Evolutionary conservation across 176 grass and related monocot genomes (phyloP).

Genomic region (Musa acuminata): DNA sequence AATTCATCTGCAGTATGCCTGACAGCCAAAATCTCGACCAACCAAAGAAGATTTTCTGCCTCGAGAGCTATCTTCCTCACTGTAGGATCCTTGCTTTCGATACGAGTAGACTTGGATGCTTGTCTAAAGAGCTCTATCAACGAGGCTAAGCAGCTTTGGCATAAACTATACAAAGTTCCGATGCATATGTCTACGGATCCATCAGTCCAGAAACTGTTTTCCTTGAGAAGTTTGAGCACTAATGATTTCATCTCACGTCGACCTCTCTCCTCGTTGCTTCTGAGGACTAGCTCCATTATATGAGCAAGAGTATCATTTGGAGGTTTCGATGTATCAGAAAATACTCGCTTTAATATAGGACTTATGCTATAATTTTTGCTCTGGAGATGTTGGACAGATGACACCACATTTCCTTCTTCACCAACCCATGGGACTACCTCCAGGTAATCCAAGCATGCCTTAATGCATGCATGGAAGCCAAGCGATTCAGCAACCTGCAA

Average conservation of each 20-base stretch:
- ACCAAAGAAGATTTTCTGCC: constrained; percentile 69
- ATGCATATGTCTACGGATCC: constrained; percentile 44
- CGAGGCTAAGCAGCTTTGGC: constrained; percentile 43
- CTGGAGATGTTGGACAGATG: constrained; percentile 53
- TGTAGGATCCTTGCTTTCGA: constrained; percentile 34
- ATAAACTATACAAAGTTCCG: constrained; percentile 45
- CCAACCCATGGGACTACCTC: constrained; percentile 74
- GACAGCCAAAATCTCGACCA: constrained; percentile 62
- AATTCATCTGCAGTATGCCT: constrained; percentile 45
- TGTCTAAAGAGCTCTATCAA: constrained; percentile 41
- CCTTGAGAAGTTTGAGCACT: constrained; percentile 76
- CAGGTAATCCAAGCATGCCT: constrained; percentile 68
- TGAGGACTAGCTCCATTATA: constrained; percentile 68
- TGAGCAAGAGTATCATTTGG: constrained; percentile 47
- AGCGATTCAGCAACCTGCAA: constrained; percentile 67
- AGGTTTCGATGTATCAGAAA: constrained; percentile 31
- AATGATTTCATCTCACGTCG: constrained; percentile 71
- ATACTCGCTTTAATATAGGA: constrained; percentile 61
- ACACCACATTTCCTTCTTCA: constrained; percentile 72
- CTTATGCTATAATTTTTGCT: constrained; percentile 31
- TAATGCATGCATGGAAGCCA: constrained; percentile 49
- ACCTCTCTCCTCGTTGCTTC: constrained; percentile 57
- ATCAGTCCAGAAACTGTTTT: constrained; percentile 33
- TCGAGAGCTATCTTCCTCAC: constrained; percentile 47
- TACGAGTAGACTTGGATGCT: constrained; percentile 26